These are phyloP conservation scores for Excoecaria cochinchinensis DNA, from an alignment of 345 rosid genomes.

Conservation along the genomic window DNA sequence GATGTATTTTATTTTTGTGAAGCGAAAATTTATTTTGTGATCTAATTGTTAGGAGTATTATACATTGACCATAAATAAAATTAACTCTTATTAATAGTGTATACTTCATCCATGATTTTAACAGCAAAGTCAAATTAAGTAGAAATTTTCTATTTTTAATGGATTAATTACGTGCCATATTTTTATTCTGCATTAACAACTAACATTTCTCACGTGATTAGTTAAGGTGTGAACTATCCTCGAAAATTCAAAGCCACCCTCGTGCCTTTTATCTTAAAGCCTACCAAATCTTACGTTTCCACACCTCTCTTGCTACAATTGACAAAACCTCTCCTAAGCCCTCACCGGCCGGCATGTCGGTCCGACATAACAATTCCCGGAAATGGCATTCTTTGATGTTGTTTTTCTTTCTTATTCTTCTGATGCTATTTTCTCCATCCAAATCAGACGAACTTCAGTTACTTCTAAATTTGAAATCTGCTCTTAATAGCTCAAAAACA, in stretches of 20 bases:
- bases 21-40: too few relatives aligned
- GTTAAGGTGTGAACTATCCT: slow-evolving; percentile 10
- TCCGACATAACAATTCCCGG: slow-evolving; percentile 19
- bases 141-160: too few relatives aligned
- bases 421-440: slow-evolving; percentile 19
- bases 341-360: slow-evolving; percentile 33
- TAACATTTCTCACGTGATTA: slow-evolving; percentile 8
- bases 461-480: slow-evolving; percentile 48
- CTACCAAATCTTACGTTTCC: slow-evolving; percentile 14
- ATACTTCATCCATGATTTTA: too few relatives aligned
- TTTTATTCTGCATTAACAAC: neutral
- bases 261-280: slow-evolving; percentile 8
- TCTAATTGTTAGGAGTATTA: too few relatives aligned
- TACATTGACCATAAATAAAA: too few relatives aligned
- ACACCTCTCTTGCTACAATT: slow-evolving; percentile 9
- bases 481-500: slow-evolving; percentile 33
- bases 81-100: too few relatives aligned
- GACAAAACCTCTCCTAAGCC: neutral
- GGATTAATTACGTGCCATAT: neutral
- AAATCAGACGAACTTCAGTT: slow-evolving; percentile 38
- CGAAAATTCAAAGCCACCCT: slow-evolving; percentile 32
- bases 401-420: slow-evolving; percentile 25
- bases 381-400: slow-evolving; percentile 12
- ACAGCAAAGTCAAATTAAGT: too few relatives aligned
- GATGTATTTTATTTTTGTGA: too few relatives aligned